Evolutionary conservation across 345 rosid species (phyloP).

Genomic region (Noccaea caerulescens): DNA sequence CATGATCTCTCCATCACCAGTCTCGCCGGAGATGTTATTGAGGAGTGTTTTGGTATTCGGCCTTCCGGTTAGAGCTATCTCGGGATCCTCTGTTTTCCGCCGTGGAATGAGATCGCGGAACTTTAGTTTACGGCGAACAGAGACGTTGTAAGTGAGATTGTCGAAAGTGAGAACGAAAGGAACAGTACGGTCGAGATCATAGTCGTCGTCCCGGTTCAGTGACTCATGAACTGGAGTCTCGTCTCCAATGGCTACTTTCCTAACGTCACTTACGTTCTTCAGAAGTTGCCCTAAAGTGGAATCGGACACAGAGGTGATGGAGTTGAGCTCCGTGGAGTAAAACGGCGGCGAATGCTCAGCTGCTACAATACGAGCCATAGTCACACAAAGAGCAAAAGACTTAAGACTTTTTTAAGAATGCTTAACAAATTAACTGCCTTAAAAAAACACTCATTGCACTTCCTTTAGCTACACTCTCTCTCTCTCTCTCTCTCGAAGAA

Average conservation of each 20-base stretch:
- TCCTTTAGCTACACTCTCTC: neutral
- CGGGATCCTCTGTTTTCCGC: slow-evolving; percentile 40
- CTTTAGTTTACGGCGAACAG: slow-evolving; percentile 53
- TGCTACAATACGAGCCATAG: slow-evolving; percentile 47
- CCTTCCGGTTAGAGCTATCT: slow-evolving; percentile 48
- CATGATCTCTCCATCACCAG: slow-evolving; percentile 84
- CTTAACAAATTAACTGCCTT: neutral
- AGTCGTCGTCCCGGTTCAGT: slow-evolving; percentile 39
- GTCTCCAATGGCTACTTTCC: slow-evolving; percentile 65
- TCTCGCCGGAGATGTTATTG: slow-evolving; percentile 85
- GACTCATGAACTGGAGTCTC: slow-evolving; percentile 75
- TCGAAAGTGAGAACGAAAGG: slow-evolving; percentile 78
- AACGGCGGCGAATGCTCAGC: slow-evolving; percentile 40
- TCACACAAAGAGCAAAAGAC: neutral
- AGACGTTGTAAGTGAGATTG: slow-evolving; percentile 78
- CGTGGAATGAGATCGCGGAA: slow-evolving; percentile 49
- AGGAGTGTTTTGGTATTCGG: slow-evolving; percentile 68
- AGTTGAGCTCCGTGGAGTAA: slow-evolving; percentile 53
- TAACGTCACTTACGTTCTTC: slow-evolving; percentile 70
- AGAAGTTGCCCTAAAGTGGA: slow-evolving; percentile 78
- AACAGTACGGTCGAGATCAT: slow-evolving; percentile 49
- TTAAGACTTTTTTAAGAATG: no score
- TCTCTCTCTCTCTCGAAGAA: no score
- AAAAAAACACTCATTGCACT: slow-evolving; percentile 10
- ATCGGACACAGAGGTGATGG: slow-evolving; percentile 29